These are phyloP conservation scores for Penicillium sp. DNA, from an alignment of 2,329 filamentous ascomycete genomes.

Conservation along the genomic window DNA sequence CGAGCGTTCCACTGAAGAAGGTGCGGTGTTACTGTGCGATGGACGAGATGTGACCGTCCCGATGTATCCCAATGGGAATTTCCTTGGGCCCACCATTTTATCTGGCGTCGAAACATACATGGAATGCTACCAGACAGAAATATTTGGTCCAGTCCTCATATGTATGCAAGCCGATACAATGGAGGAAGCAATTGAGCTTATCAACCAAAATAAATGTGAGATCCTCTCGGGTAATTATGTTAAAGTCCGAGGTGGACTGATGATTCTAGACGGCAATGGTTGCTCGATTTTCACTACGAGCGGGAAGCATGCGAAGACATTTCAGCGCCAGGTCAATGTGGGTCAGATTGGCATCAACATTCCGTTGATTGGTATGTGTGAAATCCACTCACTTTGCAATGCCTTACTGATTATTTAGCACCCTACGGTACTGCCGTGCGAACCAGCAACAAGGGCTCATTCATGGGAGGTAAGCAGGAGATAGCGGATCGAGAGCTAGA, in stretches of 20 bases:
- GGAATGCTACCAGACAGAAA: conserved; percentile 39
- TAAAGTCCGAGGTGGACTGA: background rate
- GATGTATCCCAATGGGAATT: conserved; percentile 65
- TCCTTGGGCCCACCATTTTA: conserved; percentile 48
- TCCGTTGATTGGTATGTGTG: conserved; percentile 23
- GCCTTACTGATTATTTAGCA: conserved; percentile 12
- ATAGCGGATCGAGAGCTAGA: background rate
- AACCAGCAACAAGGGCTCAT: conserved; percentile 30
- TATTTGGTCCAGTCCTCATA: conserved; percentile 40
- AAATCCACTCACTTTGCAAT: background rate
- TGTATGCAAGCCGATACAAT: conserved; percentile 35
- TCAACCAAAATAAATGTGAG: conserved; percentile 29
- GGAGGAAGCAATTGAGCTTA: conserved; percentile 36
- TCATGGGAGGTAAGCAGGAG: conserved; percentile 22
- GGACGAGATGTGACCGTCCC: conserved; percentile 58
- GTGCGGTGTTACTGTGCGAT: conserved; percentile 61
- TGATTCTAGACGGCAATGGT: conserved; percentile 36
- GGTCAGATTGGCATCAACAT: conserved; percentile 33
- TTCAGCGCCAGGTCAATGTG: conserved; percentile 33
- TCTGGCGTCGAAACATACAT: conserved; percentile 35
- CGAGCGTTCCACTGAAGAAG: conserved; percentile 60
- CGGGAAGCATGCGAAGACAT: conserved; percentile 30
- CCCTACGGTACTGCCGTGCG: conserved; percentile 24
- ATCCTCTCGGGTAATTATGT: background rate
- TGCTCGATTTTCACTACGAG: conserved; percentile 37